phyloP scores from a whole-genome alignment of 208 protist genomes.

The Porcisia hertigi region DNA sequence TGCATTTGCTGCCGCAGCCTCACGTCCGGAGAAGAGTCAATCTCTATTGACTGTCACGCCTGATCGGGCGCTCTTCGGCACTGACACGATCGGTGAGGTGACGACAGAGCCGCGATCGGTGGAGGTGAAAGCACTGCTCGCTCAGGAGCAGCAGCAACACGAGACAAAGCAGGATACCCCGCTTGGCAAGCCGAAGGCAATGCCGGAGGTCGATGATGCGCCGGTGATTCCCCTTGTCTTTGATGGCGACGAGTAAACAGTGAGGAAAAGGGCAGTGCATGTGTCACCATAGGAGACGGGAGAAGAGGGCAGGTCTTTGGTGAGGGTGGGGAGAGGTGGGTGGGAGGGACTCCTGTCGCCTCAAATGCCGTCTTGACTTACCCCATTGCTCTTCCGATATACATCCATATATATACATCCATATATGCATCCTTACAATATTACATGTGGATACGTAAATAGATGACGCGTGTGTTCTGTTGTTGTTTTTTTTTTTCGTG shows the following conservation, averaged over 20 bases:
- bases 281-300: not conserved
- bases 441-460: no score
- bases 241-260: not conserved
- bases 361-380: not conserved
- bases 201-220: not conserved
- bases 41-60: slow-evolving; percentile 10
- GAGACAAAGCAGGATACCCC: not conserved
- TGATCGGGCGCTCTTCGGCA: slow-evolving; percentile 18
- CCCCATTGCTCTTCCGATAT: not conserved
- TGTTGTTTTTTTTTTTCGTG: no score
- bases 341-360: not conserved
- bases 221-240: not conserved
- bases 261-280: not conserved
- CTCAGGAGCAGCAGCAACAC: not conserved
- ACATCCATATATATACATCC: not conserved
- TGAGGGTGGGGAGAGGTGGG: not conserved
- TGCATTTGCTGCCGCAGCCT: not conserved
- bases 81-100: not conserved
- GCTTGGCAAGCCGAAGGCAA: not conserved
- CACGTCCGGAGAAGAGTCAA: slow-evolving; percentile 2
- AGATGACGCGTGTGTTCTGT: no score
- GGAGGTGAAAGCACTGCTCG: not conserved
- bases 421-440: no score
- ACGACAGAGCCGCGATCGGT: slow-evolving; percentile 14
- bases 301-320: not conserved